Evolutionary conservation across 2,329 filamentous ascomycete genomes (phyloP).

Genomic region (Thelonectria blattea): DNA sequence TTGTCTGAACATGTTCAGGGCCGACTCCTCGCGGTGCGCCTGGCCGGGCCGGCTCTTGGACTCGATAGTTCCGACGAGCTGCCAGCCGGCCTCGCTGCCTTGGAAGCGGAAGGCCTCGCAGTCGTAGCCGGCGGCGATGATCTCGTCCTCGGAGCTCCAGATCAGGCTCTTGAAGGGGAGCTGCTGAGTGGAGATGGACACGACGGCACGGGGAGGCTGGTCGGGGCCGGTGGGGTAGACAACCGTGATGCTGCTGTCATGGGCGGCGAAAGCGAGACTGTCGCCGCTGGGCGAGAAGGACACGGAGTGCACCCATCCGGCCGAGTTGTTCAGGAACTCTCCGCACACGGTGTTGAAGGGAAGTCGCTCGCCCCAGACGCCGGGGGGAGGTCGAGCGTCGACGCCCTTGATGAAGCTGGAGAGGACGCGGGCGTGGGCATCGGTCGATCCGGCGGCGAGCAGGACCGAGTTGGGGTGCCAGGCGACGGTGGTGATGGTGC

Average conservation of each 20-base stretch:
- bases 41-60: conserved; percentile 68
- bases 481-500: conserved; percentile 90
- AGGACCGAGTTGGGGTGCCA: conserved; percentile 99
- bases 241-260: conserved; percentile 95
- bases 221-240: conserved; percentile 94
- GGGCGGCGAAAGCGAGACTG: conserved; percentile 90
- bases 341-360: conserved; percentile 99
- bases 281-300: conserved; percentile 92
- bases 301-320: conserved; percentile 94
- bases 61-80: conserved; percentile 82
- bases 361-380: conserved; percentile 91
- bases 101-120: conserved; percentile 89
- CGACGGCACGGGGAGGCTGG: conserved; percentile 85
- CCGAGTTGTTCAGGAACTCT: conserved; percentile 94
- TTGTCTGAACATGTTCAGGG: conserved; percentile 96
- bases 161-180: conserved; percentile 91
- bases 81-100: conserved; percentile 81
- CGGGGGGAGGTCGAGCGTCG: conserved; percentile 83
- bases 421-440: conserved; percentile 94
- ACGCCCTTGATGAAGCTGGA: conserved; percentile 96
- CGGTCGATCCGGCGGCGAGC: conserved; percentile 92
- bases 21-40: conserved; percentile 81
- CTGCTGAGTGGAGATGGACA: conserved; percentile 88
- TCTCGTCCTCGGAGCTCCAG: conserved; percentile 91
- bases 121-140: conserved; percentile 92